phyloP scores from a whole-genome alignment of 176 grass and related monocot species.

The Olyra latifolia region DNA sequence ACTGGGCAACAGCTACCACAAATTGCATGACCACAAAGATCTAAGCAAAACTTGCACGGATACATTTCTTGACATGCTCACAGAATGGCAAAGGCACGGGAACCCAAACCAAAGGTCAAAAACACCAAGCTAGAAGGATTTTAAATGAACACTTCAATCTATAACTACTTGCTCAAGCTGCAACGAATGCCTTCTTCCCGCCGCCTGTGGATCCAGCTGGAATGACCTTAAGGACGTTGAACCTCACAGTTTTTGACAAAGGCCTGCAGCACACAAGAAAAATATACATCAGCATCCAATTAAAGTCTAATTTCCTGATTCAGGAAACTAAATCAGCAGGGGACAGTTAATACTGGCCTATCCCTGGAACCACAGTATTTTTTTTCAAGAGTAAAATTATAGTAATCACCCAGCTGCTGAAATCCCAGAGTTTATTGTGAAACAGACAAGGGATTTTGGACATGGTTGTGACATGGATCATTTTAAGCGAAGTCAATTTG shows the following conservation, averaged over 20 bases:
- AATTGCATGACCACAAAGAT: not conserved
- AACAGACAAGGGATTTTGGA: not conserved
- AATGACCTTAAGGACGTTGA: conserved; percentile 52
- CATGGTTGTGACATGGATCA: not conserved
- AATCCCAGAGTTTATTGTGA: not conserved
- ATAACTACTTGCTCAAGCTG: conserved; percentile 27
- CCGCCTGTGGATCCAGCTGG: conserved; percentile 42
- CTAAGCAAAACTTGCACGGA: conserved; percentile 41
- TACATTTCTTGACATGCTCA: conserved; percentile 16
- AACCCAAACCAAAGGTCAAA: not conserved
- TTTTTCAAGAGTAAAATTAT: not conserved
- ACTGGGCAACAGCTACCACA: conserved; percentile 22
- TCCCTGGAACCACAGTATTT: not conserved
- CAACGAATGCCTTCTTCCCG: conserved; percentile 51
- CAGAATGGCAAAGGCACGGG: not conserved
- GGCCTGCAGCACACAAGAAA: conserved; percentile 34
- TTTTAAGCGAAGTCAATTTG: not conserved
- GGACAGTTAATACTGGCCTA: not conserved
- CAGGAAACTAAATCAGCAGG: not conserved
- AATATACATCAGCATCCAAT: not conserved
- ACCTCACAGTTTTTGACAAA: conserved; percentile 51
- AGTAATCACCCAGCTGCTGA: not conserved
- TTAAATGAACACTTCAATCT: not conserved
- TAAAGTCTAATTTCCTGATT: not conserved
- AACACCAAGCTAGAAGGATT: conserved; percentile 13